phyloP scores from a whole-genome alignment of 805 yeast species.

The Metschnikowia borealis region DNA sequence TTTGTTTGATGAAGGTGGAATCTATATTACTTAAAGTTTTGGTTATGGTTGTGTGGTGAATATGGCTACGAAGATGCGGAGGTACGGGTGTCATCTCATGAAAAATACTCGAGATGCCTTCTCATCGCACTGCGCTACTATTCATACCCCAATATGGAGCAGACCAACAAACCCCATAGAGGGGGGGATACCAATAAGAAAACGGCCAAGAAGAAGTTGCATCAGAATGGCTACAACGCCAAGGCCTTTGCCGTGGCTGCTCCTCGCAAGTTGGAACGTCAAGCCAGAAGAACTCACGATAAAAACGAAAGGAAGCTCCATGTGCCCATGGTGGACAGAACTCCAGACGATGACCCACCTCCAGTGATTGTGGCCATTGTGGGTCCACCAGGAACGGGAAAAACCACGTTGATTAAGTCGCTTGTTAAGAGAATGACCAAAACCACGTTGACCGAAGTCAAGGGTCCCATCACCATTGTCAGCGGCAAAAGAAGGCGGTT shows the following conservation, averaged over 20 bases:
- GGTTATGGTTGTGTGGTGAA: no score
- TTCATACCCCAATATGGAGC: conserved; percentile 28
- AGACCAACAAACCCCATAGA: conserved; percentile 80
- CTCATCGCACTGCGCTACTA: conserved; percentile 5
- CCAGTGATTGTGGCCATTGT: conserved; percentile 95
- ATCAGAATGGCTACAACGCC: conserved; percentile 65
- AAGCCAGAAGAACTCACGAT: conserved; percentile 83
- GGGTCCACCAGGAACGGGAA: conserved; percentile 99
- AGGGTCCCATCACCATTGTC: conserved; percentile 96
- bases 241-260: conserved; percentile 45
- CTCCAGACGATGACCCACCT: conserved; percentile 97
- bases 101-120: conserved; percentile 10
- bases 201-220: conserved; percentile 81
- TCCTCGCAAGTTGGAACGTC: conserved; percentile 81
- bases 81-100: conserved; percentile 4
- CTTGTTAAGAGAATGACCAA: conserved; percentile 84
- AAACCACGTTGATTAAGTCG: conserved; percentile 87
- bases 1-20: no score
- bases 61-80: not conserved
- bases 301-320: conserved; percentile 78
- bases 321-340: conserved; percentile 96
- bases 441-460: conserved; percentile 77
- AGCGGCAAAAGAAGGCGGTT: conserved; percentile 90
- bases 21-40: no score
- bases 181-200: conserved; percentile 42